Evolutionary conservation across 768 basidiomycete species (phyloP), one percentile per base, ranked within the genome.

Genomic region (Boletus rubroflammeus): DNA sequence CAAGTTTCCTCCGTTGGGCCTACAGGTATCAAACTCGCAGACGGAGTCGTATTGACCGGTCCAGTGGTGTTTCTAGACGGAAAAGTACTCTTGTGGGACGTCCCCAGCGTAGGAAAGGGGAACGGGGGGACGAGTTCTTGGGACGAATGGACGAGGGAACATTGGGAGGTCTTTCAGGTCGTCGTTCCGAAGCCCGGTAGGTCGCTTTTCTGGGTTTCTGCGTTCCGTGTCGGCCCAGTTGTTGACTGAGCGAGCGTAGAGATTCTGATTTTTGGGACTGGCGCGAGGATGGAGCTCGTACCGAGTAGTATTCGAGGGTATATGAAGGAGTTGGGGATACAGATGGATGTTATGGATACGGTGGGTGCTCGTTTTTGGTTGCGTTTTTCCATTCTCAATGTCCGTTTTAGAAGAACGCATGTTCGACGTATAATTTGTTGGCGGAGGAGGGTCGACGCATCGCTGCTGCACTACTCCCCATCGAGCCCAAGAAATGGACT

Each of bases 351-450:
- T 19, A 92, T 95, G 83, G 85, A 87, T 60, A 86, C 88, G 36
- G 88, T 88, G 54, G 29, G 83, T 76, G 32, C 28, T 31, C 48
- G 28, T n/a, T 35, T 39, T 29, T 13, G 45, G 7, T 34, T 25
- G 23, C 23, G 21, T 25, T 19, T 26, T 15, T 14, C 17, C 19
- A 0, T 35, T 13, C 26, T 48, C 8, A 8, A 21, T 31, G 25
- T 19, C 36, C 17, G 31, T 19, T 23, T 29, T 31, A 90, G 94
- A 77, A 91, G 64, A 97, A 95, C 67, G 96, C 95, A 17, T 94
- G 92, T 62, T 88, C 95, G 26, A 98, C 96, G 0, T 99, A 94
- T 71, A 98, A 99, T 69, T 69, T 99, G 23, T 78, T 99, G 43
- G 73, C 88, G 0, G 96, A 99, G 69, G 96, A 99, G 72, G 96